Evolutionary conservation across 805 yeast genomes (phyloP).

Genomic region (Saturnispora saitoi): DNA sequence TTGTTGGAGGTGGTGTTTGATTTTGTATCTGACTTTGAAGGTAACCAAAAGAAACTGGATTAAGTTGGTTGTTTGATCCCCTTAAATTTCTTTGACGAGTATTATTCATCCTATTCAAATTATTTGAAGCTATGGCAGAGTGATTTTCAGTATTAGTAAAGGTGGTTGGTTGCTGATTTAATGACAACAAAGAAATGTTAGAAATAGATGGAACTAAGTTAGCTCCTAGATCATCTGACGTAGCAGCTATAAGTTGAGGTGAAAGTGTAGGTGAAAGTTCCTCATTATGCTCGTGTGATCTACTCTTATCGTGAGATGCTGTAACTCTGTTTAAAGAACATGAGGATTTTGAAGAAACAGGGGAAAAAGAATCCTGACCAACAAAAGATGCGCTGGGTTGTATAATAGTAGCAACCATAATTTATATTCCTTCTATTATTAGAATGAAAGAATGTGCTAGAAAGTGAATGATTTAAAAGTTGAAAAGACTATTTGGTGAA

Average conservation of each 20-base stretch:
- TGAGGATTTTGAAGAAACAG: slow-evolving; percentile 4
- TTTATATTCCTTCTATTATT: background rate
- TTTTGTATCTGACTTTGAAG: slow-evolving; percentile 2
- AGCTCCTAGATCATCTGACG: slow-evolving; percentile 29
- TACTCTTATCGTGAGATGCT: background rate
- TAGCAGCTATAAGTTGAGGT: slow-evolving; percentile 29
- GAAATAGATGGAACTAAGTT: slow-evolving; percentile 30
- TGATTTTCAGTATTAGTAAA: background rate
- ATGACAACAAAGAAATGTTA: slow-evolving; percentile 28
- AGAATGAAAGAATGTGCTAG: background rate
- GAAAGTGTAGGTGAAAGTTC: slow-evolving; percentile 15
- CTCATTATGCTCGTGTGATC: slow-evolving; percentile 5
- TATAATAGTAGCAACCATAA: background rate
- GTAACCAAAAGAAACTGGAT: slow-evolving; percentile 3
- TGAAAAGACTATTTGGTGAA: too few species aligned
- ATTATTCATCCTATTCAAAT: background rate
- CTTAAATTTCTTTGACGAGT: background rate
- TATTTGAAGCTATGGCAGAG: background rate
- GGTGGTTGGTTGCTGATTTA: slow-evolving; percentile 19
- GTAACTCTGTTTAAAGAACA: background rate
- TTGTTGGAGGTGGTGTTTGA: slow-evolving; percentile 6
- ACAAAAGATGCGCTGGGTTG: background rate
- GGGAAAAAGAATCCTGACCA: background rate
- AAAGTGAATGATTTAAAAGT: too few species aligned
- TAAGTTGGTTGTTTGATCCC: background rate